These are phyloP conservation scores for Coniochaeta sp. DNA, from an alignment of 2,329 filamentous ascomycete genomes.

Conservation along the genomic window DNA sequence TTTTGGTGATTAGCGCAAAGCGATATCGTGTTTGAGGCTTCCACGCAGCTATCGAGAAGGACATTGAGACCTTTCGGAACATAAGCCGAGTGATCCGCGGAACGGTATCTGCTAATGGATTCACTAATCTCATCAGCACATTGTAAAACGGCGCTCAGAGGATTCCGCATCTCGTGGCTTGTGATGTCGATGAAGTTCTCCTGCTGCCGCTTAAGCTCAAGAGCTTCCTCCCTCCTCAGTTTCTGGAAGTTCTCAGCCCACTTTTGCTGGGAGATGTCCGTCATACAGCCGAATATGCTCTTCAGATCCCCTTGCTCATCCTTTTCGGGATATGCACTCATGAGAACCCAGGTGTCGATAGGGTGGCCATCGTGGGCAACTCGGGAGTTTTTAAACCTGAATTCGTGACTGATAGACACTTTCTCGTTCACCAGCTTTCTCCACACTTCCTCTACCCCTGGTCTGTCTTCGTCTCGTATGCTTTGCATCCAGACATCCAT, in stretches of 20 bases:
- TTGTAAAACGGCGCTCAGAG: slow-evolving; percentile 66
- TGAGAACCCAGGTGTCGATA: slow-evolving; percentile 68
- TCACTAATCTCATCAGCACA: slow-evolving; percentile 66
- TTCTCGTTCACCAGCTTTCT: slow-evolving; percentile 52
- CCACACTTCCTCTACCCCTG: slow-evolving; percentile 55
- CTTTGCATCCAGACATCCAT: slow-evolving; percentile 66
- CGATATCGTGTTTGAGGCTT: slow-evolving; percentile 75
- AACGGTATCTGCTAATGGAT: slow-evolving; percentile 36
- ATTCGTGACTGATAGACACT: slow-evolving; percentile 61
- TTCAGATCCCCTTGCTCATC: slow-evolving; percentile 57
- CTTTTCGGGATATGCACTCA: slow-evolving; percentile 70
- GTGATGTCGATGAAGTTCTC: slow-evolving; percentile 70
- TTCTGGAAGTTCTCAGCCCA: slow-evolving; percentile 76
- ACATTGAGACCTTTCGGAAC: slow-evolving; percentile 33
- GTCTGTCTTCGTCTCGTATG: slow-evolving; percentile 59
- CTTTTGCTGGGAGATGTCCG: slow-evolving; percentile 81
- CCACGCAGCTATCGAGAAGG: slow-evolving; percentile 50
- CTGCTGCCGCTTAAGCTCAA: slow-evolving; percentile 68
- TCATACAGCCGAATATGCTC: slow-evolving; percentile 73
- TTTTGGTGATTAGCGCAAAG: slow-evolving; percentile 77
- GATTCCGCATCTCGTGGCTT: slow-evolving; percentile 71
- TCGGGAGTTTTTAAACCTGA: slow-evolving; percentile 66
- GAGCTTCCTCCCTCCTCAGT: slow-evolving; percentile 69
- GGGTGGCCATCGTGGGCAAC: slow-evolving; percentile 50
- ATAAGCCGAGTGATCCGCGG: slow-evolving; percentile 14